Percentiles rank a stretch among this genome's conserved stretches.
Conservation (phyloP, 495 filamentous ascomycete species). For the Penicillium arizonense region DNA sequence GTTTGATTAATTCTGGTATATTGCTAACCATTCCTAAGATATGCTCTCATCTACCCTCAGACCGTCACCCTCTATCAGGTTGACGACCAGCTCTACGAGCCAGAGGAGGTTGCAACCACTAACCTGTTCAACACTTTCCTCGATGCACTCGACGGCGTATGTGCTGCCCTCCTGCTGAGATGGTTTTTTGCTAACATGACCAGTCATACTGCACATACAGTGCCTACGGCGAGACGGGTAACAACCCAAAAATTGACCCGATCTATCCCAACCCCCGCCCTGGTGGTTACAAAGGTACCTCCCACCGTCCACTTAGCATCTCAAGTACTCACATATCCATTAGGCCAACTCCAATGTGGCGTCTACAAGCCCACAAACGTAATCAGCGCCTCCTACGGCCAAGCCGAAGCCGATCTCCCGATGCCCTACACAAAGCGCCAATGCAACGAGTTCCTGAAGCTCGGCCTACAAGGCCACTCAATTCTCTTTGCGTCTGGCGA, state of each 20-base stretch:
- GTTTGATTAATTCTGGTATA: background rate
- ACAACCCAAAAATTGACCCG: constrained; percentile 42
- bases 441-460: constrained; percentile 63
- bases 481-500: constrained; percentile 62
- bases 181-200: background rate
- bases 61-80: constrained; percentile 55
- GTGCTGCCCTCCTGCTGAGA: background rate
- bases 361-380: constrained; percentile 60
- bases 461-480: constrained; percentile 60
- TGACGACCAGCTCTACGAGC: constrained; percentile 49
- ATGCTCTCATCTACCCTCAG: constrained; percentile 52
- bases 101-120: constrained; percentile 33
- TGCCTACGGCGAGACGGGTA: constrained; percentile 47
- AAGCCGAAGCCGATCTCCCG: constrained; percentile 51
- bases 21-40: constrained; percentile 14
- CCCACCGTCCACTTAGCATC: too few species aligned
- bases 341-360: constrained; percentile 56
- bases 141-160: constrained; percentile 55
- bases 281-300: constrained; percentile 52
- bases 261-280: constrained; percentile 54
- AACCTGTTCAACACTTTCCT: constrained; percentile 51
- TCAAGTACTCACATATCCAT: background rate
- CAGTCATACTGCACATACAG: constrained; percentile 30
- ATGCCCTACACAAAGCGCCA: constrained; percentile 52
- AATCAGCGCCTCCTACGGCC: constrained; percentile 59